Conservation (phyloP, 179 eudicot species). For the Camellia oleifera region DNA sequence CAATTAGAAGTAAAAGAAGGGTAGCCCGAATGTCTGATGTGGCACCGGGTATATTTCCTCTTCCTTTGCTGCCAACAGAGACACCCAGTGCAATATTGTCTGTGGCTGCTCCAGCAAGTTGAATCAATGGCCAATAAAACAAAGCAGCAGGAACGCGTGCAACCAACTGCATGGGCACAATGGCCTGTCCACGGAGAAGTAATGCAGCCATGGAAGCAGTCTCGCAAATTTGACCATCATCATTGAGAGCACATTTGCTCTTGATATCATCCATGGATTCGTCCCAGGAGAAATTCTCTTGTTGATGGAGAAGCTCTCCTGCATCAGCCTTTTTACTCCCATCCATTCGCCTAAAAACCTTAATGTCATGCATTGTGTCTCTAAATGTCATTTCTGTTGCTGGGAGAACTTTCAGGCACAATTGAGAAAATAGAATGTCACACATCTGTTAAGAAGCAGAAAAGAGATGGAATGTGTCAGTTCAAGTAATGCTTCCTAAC, state of each 20-base stretch:
- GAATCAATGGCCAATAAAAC: conserved; percentile 97
- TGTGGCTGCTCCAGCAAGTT: conserved; percentile 96
- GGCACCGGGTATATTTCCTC: conserved; percentile 96
- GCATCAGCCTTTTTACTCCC: conserved; percentile 31
- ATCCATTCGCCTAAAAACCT: conserved; percentile 37
- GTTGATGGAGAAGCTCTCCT: conserved; percentile 35
- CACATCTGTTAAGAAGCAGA: conserved; percentile 68
- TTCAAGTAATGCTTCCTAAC: not conserved
- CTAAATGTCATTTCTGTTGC: conserved; percentile 36
- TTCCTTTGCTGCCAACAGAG: conserved; percentile 98
- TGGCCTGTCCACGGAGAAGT: conserved; percentile 89
- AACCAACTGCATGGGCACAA: conserved; percentile 94
- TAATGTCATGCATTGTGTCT: conserved; percentile 39
- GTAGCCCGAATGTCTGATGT: conserved; percentile 98
- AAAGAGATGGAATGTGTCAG: conserved; percentile 17
- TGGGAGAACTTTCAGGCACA: conserved; percentile 84
- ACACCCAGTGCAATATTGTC: conserved; percentile 97
- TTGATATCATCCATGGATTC: conserved; percentile 49
- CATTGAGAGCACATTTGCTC: conserved; percentile 20
- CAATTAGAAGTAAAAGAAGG: conserved; percentile 92
- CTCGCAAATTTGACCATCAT: conserved; percentile 40
- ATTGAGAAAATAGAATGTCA: conserved; percentile 89
- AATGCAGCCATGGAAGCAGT: conserved; percentile 95
- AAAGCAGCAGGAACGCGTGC: conserved; percentile 90
- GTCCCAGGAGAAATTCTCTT: conserved; percentile 44